Evolutionary conservation across 495 filamentous ascomycete species (phyloP), one percentile per base, ranked within the genome.

Genomic region (Cetradonia linearis): DNA sequence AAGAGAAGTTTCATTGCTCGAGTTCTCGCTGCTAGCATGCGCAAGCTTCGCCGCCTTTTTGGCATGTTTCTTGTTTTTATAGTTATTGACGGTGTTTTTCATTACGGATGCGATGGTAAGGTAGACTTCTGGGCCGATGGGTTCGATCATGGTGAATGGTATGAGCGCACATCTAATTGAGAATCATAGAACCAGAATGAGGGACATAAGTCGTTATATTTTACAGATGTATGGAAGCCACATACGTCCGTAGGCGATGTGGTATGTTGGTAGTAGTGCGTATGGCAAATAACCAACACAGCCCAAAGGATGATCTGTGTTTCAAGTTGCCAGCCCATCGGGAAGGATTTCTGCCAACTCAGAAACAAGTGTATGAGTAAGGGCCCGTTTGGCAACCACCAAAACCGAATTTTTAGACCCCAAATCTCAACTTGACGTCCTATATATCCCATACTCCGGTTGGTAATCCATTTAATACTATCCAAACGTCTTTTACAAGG

Each of bases 51-150:
- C 5, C 0, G 37, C 30, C 36, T 34, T 34, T 18, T 53, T 36
- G 0, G 16, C 33, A 7, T 40, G 36, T 42, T 31, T 34, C 25
- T 60, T 53, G 25, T 53, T 34, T 42, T 23, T 60, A 33, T 60
- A 44, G 13, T 30, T 53, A 23, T 50, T 28, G 11, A 60, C 9
- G 11, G n/a, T 25, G 38, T 30, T 23, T 0, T 20, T 34, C 18
- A 38, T 5, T 16, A 27, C 18, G 18, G 33, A 3, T 9, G 58
- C 58, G 34, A 60, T 53, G 27, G 58, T 47, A 16, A 60, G 47
- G 34, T 60, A 60, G 34, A 7, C 48, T 31, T 60, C 58, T 52
- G 58, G 58, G 33, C 47, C 36, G 27, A 60, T 42, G 0, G 58
- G 58, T 53, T 60, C 58, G 25, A 47, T 20, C 58, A 60, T 60